Evolutionary conservation across 768 basidiomycete genomes (phyloP), one percentile per base, ranked within the genome.

Genomic region (Boletus subparvulus): DNA sequence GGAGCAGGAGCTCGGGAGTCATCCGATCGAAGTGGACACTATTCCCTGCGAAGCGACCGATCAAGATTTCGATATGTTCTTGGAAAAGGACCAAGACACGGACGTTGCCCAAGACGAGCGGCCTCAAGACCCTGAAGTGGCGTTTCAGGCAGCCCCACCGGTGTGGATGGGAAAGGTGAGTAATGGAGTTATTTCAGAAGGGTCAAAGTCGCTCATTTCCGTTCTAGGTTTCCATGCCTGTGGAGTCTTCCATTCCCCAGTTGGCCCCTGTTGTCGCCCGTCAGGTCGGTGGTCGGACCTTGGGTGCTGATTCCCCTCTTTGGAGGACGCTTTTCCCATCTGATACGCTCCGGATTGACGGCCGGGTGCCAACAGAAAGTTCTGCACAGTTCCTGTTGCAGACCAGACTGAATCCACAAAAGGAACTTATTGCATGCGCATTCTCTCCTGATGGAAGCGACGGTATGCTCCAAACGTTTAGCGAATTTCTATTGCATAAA

Each of bases 31-130:
- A 64, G 72, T 73, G 40, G 78, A 76, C 28, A 36, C 60, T 55
- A 46, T 62, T 21, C 62, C 66, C 17, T 64, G 62, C 48, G 82
- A 79, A 57, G 79, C 85, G 11, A 84, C 85, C 51, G 92, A 92
- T 71, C 82, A 85, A 59, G 92, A 92, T 69, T 92, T 94, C 64
- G 92, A 93, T 62, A 89, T 92, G 85, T 87, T 92, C 65, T 73
- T 94, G 39, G 84, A 88, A 55, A 82, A 86, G 58, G 81, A 83
- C 16, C 70, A 77, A 30, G 76, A 79, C 2, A 58, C 63, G 16
- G 70, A 64, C 4, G 62, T 71, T 39, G 64, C 61, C 47, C 65
- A 49, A 50, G 62, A 44, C 16, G 54, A 59, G 43, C 62, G 56
- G 33, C 66, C 66, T 16, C 80, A 80, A 51, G 76, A 72, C 19